Percentiles rank a stretch among this genome's conserved stretches.
Evolutionary conservation across 192 early-diverging fungal species (phyloP).

Genomic region (Coemansia nantahalensis): DNA sequence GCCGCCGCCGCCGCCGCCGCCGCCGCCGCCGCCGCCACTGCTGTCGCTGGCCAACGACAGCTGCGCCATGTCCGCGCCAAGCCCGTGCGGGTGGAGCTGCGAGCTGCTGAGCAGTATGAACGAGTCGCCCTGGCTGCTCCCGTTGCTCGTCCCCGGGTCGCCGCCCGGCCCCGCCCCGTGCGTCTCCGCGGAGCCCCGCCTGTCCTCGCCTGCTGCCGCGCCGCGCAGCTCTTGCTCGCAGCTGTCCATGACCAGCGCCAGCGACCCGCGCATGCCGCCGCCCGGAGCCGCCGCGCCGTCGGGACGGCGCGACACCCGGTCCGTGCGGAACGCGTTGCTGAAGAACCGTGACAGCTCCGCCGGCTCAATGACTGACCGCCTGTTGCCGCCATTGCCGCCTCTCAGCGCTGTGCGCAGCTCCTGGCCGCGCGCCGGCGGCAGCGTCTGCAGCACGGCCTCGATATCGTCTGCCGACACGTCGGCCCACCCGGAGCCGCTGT

Average conservation of each 20-base stretch:
- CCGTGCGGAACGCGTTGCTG: slow-evolving; percentile 33
- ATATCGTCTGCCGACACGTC: neutral
- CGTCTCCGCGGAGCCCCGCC: neutral
- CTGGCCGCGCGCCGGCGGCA: slow-evolving; percentile 23
- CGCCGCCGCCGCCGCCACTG: neutral
- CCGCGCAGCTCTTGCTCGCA: neutral
- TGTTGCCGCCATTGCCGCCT: neutral
- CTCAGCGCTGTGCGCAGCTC: slow-evolving; percentile 10
- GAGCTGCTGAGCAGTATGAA: slow-evolving; percentile 48
- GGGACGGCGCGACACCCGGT: slow-evolving; percentile 12
- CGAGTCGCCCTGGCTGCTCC: slow-evolving; percentile 39
- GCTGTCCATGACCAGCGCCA: slow-evolving; percentile 28
- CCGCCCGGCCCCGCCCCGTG: neutral
- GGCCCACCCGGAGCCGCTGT: slow-evolving; percentile 17
- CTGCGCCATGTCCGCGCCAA: slow-evolving; percentile 5
- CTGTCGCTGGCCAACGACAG: neutral
- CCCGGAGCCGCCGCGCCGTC: slow-evolving; percentile 2
- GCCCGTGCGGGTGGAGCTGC: slow-evolving; percentile 21
- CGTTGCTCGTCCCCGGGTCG: neutral
- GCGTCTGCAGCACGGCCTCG: slow-evolving; percentile 19
- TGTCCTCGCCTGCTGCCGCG: neutral
- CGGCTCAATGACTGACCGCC: neutral
- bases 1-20: too few relatives aligned
- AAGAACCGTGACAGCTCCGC: slow-evolving; percentile 36
- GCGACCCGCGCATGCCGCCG: slow-evolving; percentile 28